These are phyloP conservation scores for Phytophthora cryptogea DNA, from an alignment of 352 stramenopile genomes.

Conservation along the genomic window DNA sequence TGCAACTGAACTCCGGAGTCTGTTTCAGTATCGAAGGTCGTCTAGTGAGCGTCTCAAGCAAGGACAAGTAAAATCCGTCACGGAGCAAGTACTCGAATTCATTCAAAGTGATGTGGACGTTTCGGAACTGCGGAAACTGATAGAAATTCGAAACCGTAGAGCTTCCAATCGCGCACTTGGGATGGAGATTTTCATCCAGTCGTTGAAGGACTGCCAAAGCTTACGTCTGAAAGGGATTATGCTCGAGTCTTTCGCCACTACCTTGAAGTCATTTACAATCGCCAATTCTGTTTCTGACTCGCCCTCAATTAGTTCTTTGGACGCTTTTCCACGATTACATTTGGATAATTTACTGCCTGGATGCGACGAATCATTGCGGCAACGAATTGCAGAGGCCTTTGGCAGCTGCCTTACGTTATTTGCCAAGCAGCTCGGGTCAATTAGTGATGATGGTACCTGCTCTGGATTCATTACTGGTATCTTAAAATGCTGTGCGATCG, in stretches of 20 bases:
- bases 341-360: constrained; percentile 58
- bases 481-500: constrained; percentile 61
- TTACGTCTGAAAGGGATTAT: constrained; percentile 41
- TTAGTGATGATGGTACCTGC: constrained; percentile 23
- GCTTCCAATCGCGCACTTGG: constrained; percentile 48
- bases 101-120: constrained; percentile 84
- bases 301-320: constrained; percentile 5
- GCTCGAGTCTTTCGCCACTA: constrained; percentile 49
- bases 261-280: constrained; percentile 47
- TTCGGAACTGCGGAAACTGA: constrained; percentile 48
- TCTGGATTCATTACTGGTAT: constrained; percentile 47
- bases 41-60: constrained; percentile 69
- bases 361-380: constrained; percentile 50
- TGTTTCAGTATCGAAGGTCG: constrained; percentile 76
- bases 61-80: constrained; percentile 66
- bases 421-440: constrained; percentile 30
- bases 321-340: constrained; percentile 48
- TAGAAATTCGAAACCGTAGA: constrained; percentile 52
- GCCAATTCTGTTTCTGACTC: constrained; percentile 29
- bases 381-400: constrained; percentile 57
- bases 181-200: constrained; percentile 49
- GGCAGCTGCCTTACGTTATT: constrained; percentile 46
- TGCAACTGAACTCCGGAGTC: constrained; percentile 67
- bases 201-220: constrained; percentile 34
- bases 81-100: constrained; percentile 84